Evolutionary conservation across 2,329 filamentous ascomycete species (phyloP).

Genomic region (Cladosporium oxysporum): DNA sequence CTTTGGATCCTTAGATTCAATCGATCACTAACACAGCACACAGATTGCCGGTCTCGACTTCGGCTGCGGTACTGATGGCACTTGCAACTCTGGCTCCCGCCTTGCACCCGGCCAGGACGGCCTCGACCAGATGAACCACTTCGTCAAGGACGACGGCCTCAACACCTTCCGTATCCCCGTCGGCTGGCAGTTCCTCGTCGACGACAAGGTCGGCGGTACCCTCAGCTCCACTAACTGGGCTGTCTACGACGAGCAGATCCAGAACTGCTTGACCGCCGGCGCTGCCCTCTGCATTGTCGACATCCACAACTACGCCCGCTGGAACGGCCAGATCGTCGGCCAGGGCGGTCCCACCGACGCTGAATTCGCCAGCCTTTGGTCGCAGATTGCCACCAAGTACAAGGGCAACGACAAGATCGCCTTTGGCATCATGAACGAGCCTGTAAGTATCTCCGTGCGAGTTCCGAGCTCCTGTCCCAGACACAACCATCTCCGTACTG

Average conservation of each 20-base stretch:
- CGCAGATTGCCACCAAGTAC: constrained; percentile 58
- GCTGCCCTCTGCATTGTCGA: constrained; percentile 36
- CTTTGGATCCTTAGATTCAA: neutral
- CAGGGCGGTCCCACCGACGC: constrained; percentile 64
- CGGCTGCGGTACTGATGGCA: constrained; percentile 42
- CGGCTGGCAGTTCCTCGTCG: constrained; percentile 33
- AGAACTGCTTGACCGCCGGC: constrained; percentile 40
- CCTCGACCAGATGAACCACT: constrained; percentile 57
- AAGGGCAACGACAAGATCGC: constrained; percentile 54
- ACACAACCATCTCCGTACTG: neutral
- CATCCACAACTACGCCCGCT: constrained; percentile 46
- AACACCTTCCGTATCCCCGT: constrained; percentile 62
- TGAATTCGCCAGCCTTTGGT: constrained; percentile 61
- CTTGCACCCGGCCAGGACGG: constrained; percentile 36
- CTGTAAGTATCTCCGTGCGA: constrained; percentile 50
- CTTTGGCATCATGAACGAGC: constrained; percentile 71
- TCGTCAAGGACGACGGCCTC: constrained; percentile 54
- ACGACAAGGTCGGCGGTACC: constrained; percentile 32
- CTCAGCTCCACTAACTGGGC: constrained; percentile 29
- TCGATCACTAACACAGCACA: neutral
- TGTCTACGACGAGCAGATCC: constrained; percentile 33
- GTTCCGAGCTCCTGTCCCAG: neutral
- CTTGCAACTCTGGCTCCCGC: constrained; percentile 37
- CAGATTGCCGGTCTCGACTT: constrained; percentile 38
- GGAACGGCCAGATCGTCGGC: constrained; percentile 64